Percentiles rank a stretch among this genome's conserved stretches.
These are phyloP conservation scores for Acrodontium crateriforme DNA, from an alignment of 2,329 filamentous ascomycete genomes.

Conservation along the genomic window DNA sequence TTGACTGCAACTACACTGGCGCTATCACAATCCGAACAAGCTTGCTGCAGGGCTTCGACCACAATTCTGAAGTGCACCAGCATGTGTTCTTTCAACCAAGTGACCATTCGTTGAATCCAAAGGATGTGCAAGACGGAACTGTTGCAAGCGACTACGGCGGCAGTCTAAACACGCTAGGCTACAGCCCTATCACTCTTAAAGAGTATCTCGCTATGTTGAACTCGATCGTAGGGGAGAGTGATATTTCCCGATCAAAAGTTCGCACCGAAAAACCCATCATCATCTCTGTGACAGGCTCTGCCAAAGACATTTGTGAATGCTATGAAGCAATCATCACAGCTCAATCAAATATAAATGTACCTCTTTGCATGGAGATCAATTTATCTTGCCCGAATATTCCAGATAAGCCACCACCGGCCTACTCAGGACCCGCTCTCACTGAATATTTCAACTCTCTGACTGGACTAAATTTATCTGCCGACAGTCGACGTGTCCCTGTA, in stretches of 20 bases:
- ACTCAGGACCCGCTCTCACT: constrained; percentile 38
- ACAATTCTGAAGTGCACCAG: constrained; percentile 47
- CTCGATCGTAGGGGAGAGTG: constrained; percentile 8
- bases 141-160: constrained; percentile 18
- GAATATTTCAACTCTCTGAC: constrained; percentile 41
- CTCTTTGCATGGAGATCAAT: constrained; percentile 61
- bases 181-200: constrained; percentile 49
- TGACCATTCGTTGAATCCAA: constrained; percentile 18
- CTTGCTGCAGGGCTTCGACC: constrained; percentile 49
- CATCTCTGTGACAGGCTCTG: constrained; percentile 55
- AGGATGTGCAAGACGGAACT: constrained; percentile 8
- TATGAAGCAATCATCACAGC: constrained; percentile 36
- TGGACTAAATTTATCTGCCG: constrained; percentile 20
- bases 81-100: constrained; percentile 49
- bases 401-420: constrained; percentile 55
- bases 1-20: constrained; percentile 48
- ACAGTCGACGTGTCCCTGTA: constrained; percentile 15
- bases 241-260: constrained; percentile 4
- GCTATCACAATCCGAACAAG: constrained; percentile 64
- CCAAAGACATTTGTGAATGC: constrained; percentile 42
- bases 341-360: constrained; percentile 26
- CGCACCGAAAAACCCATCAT: constrained; percentile 45
- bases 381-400: constrained; percentile 67
- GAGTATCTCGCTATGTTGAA: constrained; percentile 45
- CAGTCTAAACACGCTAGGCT: constrained; percentile 57